Evolutionary conservation across 2,329 filamentous ascomycete species (phyloP), one percentile per base, ranked within the genome.

Genomic region (Rhinocladiella mackenziei): DNA sequence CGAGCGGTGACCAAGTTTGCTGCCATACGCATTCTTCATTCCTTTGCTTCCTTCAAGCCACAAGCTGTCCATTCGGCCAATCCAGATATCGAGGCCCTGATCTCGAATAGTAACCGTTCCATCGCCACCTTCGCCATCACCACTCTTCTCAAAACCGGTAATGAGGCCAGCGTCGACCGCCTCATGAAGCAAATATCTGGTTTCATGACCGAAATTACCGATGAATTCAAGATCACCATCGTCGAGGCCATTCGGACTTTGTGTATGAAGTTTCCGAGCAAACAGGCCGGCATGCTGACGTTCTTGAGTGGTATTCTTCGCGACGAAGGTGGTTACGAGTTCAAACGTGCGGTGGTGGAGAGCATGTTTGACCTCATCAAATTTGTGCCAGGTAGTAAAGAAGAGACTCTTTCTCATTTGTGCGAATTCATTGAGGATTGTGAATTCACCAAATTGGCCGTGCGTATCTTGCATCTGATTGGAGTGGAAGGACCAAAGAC

Each of bases 191-290:
- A 97, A 66, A 97, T 98, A 52, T 89, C 88, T 17, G 84, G 86
- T 28, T 96, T 98, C 73, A 97, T 98, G 92, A 87, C 89, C 3
- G 92, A 97, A 68, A 97, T 97, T 56, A 96, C 91, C 5, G 92
- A 98, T 62, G 92, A 98, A 67, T 98, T 98, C 76, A 98, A 97
- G 76, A 95, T 98, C 57, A 98, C 92, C n/a, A 95, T 98, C 60
- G 91, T 98, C 31, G 92, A 98, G 67, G 92, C 92, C 30, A 96
- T 98, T 62, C 85, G 92, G 50, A 97, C 92, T 3, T 73, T 98
- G 29, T 97, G 91, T 65, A 75, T 98, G 58, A 98, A 98, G 71
- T 98, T 98, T 72, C 92, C 92, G 23, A 89, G 80, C 71, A 98
- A 98, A 72, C 92, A 98, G 70, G 91, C 91, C 34, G 89, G 89